Conservation (phyloP, 2,329 filamentous ascomycete species). For the Beauveria australis region DNA sequence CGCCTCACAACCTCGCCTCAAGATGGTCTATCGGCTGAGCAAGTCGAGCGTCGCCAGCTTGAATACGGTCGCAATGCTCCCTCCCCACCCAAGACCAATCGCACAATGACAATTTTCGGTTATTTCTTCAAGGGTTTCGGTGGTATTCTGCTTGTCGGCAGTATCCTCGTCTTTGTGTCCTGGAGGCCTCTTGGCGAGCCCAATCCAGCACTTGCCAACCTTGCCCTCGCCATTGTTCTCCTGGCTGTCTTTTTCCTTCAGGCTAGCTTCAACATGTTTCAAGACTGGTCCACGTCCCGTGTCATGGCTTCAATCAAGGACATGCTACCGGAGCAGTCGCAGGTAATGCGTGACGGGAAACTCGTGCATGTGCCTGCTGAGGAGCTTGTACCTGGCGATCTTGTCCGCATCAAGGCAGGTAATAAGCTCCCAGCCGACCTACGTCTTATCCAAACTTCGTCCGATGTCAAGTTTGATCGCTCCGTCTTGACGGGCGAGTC, state of each 20-base stretch:
- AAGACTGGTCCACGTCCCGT: constrained; percentile 67
- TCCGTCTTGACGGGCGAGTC: constrained; percentile 66
- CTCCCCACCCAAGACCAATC: constrained; percentile 55
- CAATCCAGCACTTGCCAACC: constrained; percentile 55
- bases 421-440: constrained; percentile 69
- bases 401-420: constrained; percentile 60
- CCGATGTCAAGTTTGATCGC: constrained; percentile 64
- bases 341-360: constrained; percentile 52
- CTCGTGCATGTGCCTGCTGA: constrained; percentile 40
- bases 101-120: constrained; percentile 48
- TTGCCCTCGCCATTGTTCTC: constrained; percentile 66
- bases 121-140: constrained; percentile 78
- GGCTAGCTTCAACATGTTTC: constrained; percentile 61
- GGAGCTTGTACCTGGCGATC: constrained; percentile 64
- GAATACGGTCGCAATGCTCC: constrained; percentile 61
- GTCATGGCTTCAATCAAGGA: constrained; percentile 75
- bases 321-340: constrained; percentile 69
- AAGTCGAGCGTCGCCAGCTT: constrained; percentile 44
- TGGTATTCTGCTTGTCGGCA: constrained; percentile 57
- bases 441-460: constrained; percentile 59
- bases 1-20: constrained; percentile 48
- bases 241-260: constrained; percentile 61
- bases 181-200: constrained; percentile 69
- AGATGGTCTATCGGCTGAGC: constrained; percentile 52
- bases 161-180: constrained; percentile 65